These are phyloP conservation scores for Aspergillus neotritici DNA, from an alignment of 2,329 filamentous ascomycete genomes.

Conservation along the genomic window DNA sequence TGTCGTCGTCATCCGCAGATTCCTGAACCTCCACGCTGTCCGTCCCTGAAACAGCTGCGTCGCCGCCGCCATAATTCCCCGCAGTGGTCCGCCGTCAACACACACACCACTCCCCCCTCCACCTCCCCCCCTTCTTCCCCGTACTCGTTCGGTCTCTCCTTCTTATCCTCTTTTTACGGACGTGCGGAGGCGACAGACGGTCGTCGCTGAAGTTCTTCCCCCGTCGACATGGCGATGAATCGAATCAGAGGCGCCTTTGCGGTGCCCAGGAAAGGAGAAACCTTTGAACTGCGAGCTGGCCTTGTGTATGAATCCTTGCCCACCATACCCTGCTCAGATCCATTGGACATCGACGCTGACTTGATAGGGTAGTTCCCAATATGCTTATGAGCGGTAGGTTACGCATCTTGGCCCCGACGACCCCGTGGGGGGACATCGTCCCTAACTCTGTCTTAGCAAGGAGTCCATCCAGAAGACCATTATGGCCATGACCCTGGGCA, in stretches of 20 bases:
- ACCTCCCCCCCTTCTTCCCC: conserved; percentile 11
- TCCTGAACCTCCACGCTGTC: conserved; percentile 3
- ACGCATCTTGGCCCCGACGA: background rate
- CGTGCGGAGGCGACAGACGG: conserved; percentile 32
- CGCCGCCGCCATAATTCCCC: conserved; percentile 23
- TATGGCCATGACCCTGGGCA: conserved; percentile 99
- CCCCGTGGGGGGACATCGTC: background rate
- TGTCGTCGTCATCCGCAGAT: background rate
- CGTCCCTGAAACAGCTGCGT: conserved; percentile 25
- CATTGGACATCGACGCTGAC: conserved; percentile 31
- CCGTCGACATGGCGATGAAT: conserved; percentile 75
- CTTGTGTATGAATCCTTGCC: conserved; percentile 55
- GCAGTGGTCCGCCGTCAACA: conserved; percentile 22
- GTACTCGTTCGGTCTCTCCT: background rate
- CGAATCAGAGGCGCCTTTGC: conserved; percentile 91
- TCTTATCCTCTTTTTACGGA: conserved; percentile 12
- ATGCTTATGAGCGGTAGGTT: conserved; percentile 81
- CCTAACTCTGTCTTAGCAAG: conserved; percentile 55
- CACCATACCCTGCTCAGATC: conserved; percentile 4
- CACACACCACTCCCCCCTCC: conserved; percentile 9
- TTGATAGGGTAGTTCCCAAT: conserved; percentile 67
- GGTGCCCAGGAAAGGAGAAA: conserved; percentile 92
- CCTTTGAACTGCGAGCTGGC: conserved; percentile 91
- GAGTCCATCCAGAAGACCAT: conserved; percentile 99
- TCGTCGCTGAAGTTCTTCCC: conserved; percentile 31